Conservation (phyloP, 331 rosid species). For the Saraca asoca region DNA sequence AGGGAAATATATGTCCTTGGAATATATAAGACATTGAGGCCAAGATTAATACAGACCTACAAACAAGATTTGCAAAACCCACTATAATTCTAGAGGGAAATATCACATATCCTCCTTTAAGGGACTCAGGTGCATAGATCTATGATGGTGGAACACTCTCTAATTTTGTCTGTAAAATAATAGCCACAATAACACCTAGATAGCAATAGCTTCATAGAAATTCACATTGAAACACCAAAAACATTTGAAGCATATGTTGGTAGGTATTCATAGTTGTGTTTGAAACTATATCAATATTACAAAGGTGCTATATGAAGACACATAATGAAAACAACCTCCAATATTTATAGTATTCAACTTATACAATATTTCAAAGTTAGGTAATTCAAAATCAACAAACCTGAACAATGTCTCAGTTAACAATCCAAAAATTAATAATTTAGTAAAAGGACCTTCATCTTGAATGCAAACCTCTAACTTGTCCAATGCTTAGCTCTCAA, state of each 20-base stretch:
- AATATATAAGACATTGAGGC: not conserved
- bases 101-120: slow-evolving; percentile 95
- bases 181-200: slow-evolving; percentile 98
- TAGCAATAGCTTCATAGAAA: slow-evolving; percentile 99
- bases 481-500: too few species aligned
- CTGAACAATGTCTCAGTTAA: too few species aligned
- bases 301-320: slow-evolving; percentile 4
- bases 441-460: too few species aligned
- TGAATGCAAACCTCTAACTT: too few species aligned
- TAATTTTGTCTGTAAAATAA: slow-evolving; percentile 90
- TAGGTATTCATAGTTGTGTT: slow-evolving; percentile 6
- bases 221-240: slow-evolving; percentile 69
- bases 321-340: not conserved
- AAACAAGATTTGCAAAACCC: slow-evolving; percentile 66
- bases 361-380: not conserved
- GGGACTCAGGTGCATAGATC: slow-evolving; percentile 73
- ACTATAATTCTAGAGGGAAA: slow-evolving; percentile 73
- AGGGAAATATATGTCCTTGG: too few species aligned
- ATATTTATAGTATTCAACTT: slow-evolving; percentile 11
- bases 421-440: too few species aligned
- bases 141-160: slow-evolving; percentile 69
- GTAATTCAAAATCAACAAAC: not conserved
- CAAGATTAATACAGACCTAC: slow-evolving; percentile 40
- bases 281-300: slow-evolving; percentile 14
- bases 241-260: slow-evolving; percentile 31